These are phyloP conservation scores for Orychophragmus violaceus DNA, from an alignment of 345 rosid species.

Conservation along the genomic window DNA sequence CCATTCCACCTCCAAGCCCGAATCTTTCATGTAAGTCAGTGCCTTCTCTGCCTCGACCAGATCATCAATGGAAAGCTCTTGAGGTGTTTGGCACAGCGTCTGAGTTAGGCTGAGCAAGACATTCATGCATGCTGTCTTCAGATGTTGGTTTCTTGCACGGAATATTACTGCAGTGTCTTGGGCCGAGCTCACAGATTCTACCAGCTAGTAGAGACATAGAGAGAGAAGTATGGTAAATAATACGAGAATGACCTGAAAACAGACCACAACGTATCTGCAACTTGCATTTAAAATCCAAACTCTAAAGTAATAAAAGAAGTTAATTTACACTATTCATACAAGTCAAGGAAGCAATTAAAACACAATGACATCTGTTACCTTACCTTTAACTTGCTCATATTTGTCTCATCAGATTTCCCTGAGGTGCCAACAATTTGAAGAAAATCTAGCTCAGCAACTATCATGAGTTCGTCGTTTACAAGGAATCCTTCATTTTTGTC, in stretches of 20 bases:
- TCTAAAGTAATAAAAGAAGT: too few species aligned
- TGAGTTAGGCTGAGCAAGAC: not conserved
- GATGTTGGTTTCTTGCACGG: not conserved
- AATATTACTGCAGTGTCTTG: not conserved
- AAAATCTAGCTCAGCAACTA: too few species aligned
- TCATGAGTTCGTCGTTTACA: too few species aligned
- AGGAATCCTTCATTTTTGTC: too few species aligned
- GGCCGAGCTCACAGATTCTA: not conserved
- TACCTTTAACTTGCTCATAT: too few species aligned
- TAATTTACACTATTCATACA: too few species aligned
- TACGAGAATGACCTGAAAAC: not conserved
- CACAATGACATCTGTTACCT: too few species aligned
- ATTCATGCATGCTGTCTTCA: not conserved
- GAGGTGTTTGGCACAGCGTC: not conserved
- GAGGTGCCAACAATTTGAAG: too few species aligned
- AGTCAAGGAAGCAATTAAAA: too few species aligned
- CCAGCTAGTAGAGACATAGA: not conserved
- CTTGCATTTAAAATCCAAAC: not conserved
- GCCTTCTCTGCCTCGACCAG: not conserved
- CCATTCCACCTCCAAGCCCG: constrained; percentile 18
- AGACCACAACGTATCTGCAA: not conserved
- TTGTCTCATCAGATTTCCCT: too few species aligned
- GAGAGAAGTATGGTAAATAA: not conserved
- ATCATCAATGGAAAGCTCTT: not conserved
- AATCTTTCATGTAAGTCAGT: not conserved